A percentile compares a stretch with the other conserved stretches of the same genome.
These are phyloP conservation scores for Saccharomyces pastorianus DNA, from an alignment of 1,139 yeast species.

Conservation along the genomic window DNA sequence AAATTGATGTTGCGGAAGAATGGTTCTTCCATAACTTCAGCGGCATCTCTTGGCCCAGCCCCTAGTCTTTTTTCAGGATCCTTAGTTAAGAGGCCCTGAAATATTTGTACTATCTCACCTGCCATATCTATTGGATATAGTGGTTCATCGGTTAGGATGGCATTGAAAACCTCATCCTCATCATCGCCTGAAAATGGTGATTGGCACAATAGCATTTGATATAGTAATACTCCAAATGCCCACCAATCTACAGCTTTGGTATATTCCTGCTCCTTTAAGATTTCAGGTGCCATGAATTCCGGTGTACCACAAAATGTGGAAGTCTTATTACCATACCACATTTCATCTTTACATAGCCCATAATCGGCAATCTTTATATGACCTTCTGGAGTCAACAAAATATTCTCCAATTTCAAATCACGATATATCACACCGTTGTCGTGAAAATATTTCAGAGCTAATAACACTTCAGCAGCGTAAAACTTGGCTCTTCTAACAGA, in stretches of 20 bases:
- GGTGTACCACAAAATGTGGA: conserved; percentile 99
- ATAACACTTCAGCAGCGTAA: conserved; percentile 90
- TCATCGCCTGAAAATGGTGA: conserved; percentile 98
- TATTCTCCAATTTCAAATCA: conserved; percentile 91
- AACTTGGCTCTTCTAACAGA: conserved; percentile 92
- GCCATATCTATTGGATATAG: conserved; percentile 96
- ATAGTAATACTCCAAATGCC: conserved; percentile 95
- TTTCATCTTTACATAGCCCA: conserved; percentile 91
- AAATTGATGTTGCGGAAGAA: conserved; percentile 85
- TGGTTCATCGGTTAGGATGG: conserved; percentile 92
- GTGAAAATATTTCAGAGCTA: conserved; percentile 88
- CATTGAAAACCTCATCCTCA: conserved; percentile 95
- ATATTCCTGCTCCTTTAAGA: conserved; percentile 82
- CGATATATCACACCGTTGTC: conserved; percentile 94
- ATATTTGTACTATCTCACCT: conserved; percentile 86
- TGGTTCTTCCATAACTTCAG: conserved; percentile 90
- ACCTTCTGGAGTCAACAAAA: conserved; percentile 80
- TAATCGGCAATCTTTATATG: conserved; percentile 95
- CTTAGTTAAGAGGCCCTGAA: conserved; percentile 83
- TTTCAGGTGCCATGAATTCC: conserved; percentile 98
- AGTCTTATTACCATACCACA: conserved; percentile 87
- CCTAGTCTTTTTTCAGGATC: conserved; percentile 84
- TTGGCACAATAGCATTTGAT: conserved; percentile 93
- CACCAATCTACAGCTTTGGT: conserved; percentile 98
- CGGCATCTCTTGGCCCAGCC: conserved; percentile 78